Evolutionary conservation across 257 asterid genomes (phyloP).

Genomic region (Solanum appendiculatum): DNA sequence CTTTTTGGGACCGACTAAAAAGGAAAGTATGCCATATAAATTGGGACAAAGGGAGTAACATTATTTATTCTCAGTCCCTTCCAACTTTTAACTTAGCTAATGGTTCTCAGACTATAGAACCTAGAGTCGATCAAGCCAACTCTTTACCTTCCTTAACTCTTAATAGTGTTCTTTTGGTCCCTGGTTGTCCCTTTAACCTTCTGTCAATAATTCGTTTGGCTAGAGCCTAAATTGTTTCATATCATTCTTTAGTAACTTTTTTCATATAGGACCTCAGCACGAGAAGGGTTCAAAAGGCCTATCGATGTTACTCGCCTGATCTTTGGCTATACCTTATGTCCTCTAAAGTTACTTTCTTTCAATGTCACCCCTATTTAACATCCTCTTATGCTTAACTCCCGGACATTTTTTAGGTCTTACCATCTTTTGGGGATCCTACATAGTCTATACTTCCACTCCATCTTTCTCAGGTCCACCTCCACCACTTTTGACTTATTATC

Average conservation of each 20-base stretch:
- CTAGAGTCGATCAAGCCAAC: background rate
- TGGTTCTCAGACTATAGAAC: background rate
- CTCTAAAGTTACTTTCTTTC: background rate
- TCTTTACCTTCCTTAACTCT: background rate
- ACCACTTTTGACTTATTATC: background rate
- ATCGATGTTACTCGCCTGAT: background rate
- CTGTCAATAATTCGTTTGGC: background rate
- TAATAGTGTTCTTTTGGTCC: background rate
- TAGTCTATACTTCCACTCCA: background rate
- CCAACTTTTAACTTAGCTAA: background rate
- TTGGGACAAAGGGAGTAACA: background rate
- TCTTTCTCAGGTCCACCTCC: background rate
- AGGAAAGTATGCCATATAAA: background rate
- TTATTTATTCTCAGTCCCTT: background rate
- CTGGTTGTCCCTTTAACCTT: background rate
- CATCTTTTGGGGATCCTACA: background rate
- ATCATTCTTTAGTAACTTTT: background rate
- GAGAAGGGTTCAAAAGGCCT: background rate
- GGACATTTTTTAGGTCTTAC: background rate
- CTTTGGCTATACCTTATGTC: background rate
- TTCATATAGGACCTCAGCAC: background rate
- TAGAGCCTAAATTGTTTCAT: background rate
- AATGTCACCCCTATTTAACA: background rate
- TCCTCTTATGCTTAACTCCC: background rate
- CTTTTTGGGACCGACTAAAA: background rate